A percentile compares a stretch with the other conserved stretches of the same genome.
phyloP scores from a whole-genome alignment of 768 basidiomycete species.

The Boletus edulis region DNA sequence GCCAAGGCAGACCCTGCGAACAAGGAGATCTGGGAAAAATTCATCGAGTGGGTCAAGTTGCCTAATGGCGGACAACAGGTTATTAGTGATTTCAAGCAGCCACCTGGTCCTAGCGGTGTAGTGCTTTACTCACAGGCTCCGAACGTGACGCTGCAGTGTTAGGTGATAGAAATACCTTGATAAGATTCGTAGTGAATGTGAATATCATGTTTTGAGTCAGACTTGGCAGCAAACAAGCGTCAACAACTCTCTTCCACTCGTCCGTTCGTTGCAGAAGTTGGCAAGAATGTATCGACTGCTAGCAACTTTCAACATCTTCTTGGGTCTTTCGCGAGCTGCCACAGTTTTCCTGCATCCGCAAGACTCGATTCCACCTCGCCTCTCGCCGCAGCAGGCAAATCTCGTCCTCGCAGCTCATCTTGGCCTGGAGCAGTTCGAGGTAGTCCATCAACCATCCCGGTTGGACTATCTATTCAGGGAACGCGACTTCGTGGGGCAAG shows the following conservation, averaged over 20 bases:
- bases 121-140: constrained; percentile 28
- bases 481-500: constrained; percentile 56
- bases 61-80: constrained; percentile 45
- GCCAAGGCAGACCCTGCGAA: constrained; percentile 25
- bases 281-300: constrained; percentile 18
- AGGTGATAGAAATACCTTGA: too few species aligned
- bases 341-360: constrained; percentile 60
- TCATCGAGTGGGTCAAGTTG: constrained; percentile 44
- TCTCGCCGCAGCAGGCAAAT: constrained; percentile 55
- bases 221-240: constrained; percentile 15
- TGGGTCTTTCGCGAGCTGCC: constrained; percentile 46
- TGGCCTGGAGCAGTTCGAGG: constrained; percentile 65
- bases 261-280: background rate
- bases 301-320: constrained; percentile 24
- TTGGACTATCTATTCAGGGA: constrained; percentile 28
- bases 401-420: constrained; percentile 66
- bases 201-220: too few species aligned
- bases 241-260: constrained; percentile 11
- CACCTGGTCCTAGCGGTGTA: constrained; percentile 16
- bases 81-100: constrained; percentile 36
- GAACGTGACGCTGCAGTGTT: background rate
- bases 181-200: too few species aligned
- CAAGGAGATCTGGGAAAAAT: constrained; percentile 32
- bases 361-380: constrained; percentile 34
- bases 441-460: constrained; percentile 35